Evolutionary conservation across 208 protist species (phyloP).

Genomic region (Leptomonas pyrrhocoris): DNA sequence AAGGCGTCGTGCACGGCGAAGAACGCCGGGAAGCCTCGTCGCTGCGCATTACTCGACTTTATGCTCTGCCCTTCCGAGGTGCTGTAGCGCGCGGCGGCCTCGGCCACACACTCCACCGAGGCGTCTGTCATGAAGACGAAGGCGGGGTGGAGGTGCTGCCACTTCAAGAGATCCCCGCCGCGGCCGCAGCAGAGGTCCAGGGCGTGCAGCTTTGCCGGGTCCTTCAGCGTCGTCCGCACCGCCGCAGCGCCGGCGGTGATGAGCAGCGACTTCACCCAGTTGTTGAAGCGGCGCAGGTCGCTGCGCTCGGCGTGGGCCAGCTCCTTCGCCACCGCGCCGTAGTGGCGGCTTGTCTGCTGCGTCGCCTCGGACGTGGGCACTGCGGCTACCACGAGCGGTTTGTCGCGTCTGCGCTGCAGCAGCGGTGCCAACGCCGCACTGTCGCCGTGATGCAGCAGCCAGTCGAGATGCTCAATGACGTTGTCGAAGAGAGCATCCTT

Average conservation of each 20-base stretch:
- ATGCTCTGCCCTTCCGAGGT: conserved; percentile 65
- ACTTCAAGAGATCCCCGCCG: conserved; percentile 83
- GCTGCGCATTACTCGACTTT: conserved; percentile 38
- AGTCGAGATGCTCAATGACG: conserved; percentile 65
- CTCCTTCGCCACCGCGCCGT: conserved; percentile 53
- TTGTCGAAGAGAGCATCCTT: conserved; percentile 68
- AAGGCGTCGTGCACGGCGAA: conserved; percentile 79
- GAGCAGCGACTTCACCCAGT: conserved; percentile 68
- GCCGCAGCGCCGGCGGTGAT: conserved; percentile 11
- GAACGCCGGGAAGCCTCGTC: conserved; percentile 55
- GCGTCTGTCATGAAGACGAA: conserved; percentile 75
- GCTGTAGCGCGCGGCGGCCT: conserved; percentile 74
- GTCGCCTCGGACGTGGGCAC: conserved; percentile 25
- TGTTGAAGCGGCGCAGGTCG: conserved; percentile 70
- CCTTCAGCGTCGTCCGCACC: conserved; percentile 13
- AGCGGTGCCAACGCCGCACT: conserved; percentile 15
- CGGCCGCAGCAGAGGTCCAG: conserved; percentile 79
- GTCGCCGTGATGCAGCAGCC: conserved; percentile 39
- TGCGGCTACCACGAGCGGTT: conserved; percentile 15
- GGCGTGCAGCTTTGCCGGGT: conserved; percentile 36
- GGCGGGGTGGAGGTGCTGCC: conserved; percentile 50
- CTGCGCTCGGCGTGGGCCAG: conserved; percentile 49
- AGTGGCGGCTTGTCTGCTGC: conserved; percentile 58
- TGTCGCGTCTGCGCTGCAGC: conserved; percentile 17
- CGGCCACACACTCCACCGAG: conserved; percentile 70